Evolutionary conservation across 2,329 filamentous ascomycete species (phyloP), one percentile per base, ranked within the genome.

Genomic region (Sclerotinia glacialis): DNA sequence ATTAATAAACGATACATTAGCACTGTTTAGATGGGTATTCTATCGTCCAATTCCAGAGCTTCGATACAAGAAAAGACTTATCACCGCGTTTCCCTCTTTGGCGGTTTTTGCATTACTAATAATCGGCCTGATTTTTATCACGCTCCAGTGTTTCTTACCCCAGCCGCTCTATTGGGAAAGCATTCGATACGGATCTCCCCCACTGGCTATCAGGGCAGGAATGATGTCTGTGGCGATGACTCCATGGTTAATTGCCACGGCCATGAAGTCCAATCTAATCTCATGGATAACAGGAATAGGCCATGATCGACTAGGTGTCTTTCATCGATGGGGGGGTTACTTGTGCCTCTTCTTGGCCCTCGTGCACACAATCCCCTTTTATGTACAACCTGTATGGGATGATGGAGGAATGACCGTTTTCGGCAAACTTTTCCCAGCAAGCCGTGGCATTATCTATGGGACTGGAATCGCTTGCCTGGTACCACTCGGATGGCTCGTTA

Each of bases 151-250:
- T 75, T 97, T 96, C 77, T 78, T 97, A 12, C 92, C 91, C 56
- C 92, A 94, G 72, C 94, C 94, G 1, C 83, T 96, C 3, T 97
- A 93, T 80, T 97, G 92, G 86, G 81, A 90, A 74, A 95, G 91
- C 77, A 96, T 97, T 72, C 83, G 83, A 55, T 94, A 86, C 73
- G 94, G 94, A 52, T 96, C 94, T 0, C 94, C 94, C 37, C 94
- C 94, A 0, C 77, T 98, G 65, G 92, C 93, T 12, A 87, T 97
- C 68, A 86, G 94, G 70, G 83, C 93, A 9, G 94, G 94, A 58
- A 97, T 97, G 94, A 86, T 97, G 66, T 89, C 93, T 16, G 89
- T 97, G 18, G 91, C 94, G 16, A 86, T 97, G 83, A 89, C 95
- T 55, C 94, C 94, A 0, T 97, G 93, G 93, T 94, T 97, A 70